Percentiles rank a stretch among this genome's conserved stretches.
Evolutionary conservation across 306 rosid genomes (phyloP).

Genomic region (Glycine latifolia): DNA sequence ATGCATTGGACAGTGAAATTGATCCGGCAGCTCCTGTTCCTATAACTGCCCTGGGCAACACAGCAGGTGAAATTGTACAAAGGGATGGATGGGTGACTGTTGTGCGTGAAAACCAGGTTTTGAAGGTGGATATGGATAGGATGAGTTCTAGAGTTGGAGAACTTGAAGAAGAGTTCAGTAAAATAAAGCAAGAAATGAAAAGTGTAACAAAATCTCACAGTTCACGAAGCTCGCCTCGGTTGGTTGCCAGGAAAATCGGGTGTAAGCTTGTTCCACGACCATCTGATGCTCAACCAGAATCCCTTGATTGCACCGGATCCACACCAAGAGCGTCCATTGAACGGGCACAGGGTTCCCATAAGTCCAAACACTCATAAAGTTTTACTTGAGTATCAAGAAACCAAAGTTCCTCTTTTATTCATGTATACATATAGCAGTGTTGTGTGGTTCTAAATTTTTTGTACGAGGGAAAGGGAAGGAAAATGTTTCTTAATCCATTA

Average conservation of each 20-base stretch:
- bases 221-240: slow-evolving; percentile 71
- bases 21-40: slow-evolving; percentile 67
- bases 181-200: slow-evolving; percentile 92
- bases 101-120: slow-evolving; percentile 83
- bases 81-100: slow-evolving; percentile 93
- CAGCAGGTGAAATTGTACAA: slow-evolving; percentile 69
- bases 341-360: slow-evolving; percentile 55
- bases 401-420: slow-evolving; percentile 21
- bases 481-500: slow-evolving; percentile 49
- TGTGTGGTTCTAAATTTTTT: slow-evolving; percentile 57
- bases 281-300: slow-evolving; percentile 78
- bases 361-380: slow-evolving; percentile 66
- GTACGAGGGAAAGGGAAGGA: slow-evolving; percentile 65
- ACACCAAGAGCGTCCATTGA: slow-evolving; percentile 75
- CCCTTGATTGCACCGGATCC: slow-evolving; percentile 57
- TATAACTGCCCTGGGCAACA: slow-evolving; percentile 40
- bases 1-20: slow-evolving; percentile 70
- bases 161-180: slow-evolving; percentile 81
- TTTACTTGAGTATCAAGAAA: slow-evolving; percentile 58
- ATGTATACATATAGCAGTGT: slow-evolving; percentile 43
- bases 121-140: slow-evolving; percentile 84
- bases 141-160: slow-evolving; percentile 90
- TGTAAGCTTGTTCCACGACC: slow-evolving; percentile 77
- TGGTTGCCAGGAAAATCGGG: slow-evolving; percentile 66
- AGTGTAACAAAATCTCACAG: slow-evolving; percentile 73